Percentiles rank a stretch among this genome's conserved stretches.
Evolutionary conservation across 1,139 yeast species (phyloP).

Genomic region (Suhomyces bribrorum): DNA sequence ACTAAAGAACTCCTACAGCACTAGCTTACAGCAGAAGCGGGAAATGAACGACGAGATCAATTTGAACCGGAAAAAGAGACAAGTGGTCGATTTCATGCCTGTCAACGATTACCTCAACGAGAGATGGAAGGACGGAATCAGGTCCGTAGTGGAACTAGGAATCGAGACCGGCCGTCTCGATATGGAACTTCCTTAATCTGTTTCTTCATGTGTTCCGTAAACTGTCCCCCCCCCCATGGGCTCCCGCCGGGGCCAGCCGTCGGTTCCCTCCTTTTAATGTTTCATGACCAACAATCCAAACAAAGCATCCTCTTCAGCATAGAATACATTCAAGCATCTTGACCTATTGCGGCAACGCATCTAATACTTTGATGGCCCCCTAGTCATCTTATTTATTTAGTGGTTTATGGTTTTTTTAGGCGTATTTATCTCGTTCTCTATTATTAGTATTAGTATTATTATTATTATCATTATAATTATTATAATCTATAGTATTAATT

Average conservation of each 20-base stretch:
- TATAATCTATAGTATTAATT: too few species aligned
- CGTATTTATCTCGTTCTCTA: too few species aligned
- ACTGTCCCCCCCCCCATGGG: neutral
- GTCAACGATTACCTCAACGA: conserved; percentile 35
- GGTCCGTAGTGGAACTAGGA: conserved; percentile 37
- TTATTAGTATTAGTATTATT: too few species aligned
- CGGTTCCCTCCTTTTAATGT: neutral
- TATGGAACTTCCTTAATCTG: conserved; percentile 10
- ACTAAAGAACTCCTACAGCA: conserved; percentile 19
- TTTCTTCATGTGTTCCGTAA: neutral
- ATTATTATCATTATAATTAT: too few species aligned
- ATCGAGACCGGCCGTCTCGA: conserved; percentile 29
- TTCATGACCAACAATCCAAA: neutral
- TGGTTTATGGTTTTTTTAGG: too few species aligned
- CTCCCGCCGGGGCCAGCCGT: neutral
- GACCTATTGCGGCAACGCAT: too few species aligned
- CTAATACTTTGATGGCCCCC: too few species aligned
- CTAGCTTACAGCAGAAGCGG: conserved; percentile 30
- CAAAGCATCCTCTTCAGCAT: too few species aligned
- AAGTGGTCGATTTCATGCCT: conserved; percentile 35
- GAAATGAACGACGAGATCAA: conserved; percentile 32
- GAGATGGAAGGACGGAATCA: conserved; percentile 44
- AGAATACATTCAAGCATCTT: too few species aligned
- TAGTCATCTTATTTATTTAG: too few species aligned
- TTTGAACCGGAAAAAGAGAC: conserved; percentile 33